Base-by-base conservation (phyloP, 805 yeast species). In the Candida golubevii region DNA sequence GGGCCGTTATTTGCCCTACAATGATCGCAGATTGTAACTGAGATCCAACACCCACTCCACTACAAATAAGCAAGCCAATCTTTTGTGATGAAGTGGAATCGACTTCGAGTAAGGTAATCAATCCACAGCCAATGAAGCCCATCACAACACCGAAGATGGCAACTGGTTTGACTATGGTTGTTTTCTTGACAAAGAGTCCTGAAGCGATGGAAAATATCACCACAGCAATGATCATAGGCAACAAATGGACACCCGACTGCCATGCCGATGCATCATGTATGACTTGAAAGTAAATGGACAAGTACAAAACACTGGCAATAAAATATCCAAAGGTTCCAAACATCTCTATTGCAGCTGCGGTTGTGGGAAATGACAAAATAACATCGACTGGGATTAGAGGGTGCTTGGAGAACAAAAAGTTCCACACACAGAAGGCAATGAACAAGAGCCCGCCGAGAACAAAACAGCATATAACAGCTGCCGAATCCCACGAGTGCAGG, bases 201-300 rank as follows among this genome's bases (percentile, higher is more conserved):
- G 66, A 46, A 4, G 54, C 3, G 11, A 68, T 55, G 8, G 80
- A 63, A 7, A 65, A 52, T 1, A 65, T 46, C 39, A 63, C 72
- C 28, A 70, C 65, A 13, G 75, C 51, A 23, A 74, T 57, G 39
- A 76, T 65, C 30, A 62, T 38, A 1, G 82, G 78, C 27, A 78
- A 56, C 33, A 72, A 55, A 26, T 71, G 63, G 29, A 75, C 55
- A 33, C 82, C 82, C 3, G 80, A 65, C 23, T 60, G 59, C 61
- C 74, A 61, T 5, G 79, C 67, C 40, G 62, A 65, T 34, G 64
- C 59, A 10, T 63, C 71, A 36, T 59, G 62, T 8, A 78, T 62
- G 26, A 71, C 72, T 55, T 79, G 82, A 58, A 75, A 80, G 54
- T 77, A 78, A n/a, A 69, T 61, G 5, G 76, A 60, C 13, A 69